Base-by-base conservation (phyloP, 1,284 basidiomycete species). In the Tranzscheliella williamsii region DNA sequence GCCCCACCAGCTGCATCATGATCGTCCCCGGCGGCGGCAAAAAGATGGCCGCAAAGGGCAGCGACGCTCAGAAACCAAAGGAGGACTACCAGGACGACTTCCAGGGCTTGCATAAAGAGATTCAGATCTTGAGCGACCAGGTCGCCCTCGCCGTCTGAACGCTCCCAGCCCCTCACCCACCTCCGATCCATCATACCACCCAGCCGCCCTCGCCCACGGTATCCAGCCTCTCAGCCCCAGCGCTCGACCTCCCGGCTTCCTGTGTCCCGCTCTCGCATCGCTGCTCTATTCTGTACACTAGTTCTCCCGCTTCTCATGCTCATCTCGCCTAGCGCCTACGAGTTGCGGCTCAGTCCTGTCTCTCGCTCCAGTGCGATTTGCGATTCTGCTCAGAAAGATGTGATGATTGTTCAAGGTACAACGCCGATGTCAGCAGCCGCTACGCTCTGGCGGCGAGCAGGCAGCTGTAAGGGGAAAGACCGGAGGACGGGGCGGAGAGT, bases 1-100 rank as follows among this genome's bases (percentile, higher is more conserved):
- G 95, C 70, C 94, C 95, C 31, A 99, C 95, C 35, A 93, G 90
- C 71, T 96, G 92, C 79, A 92, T 99, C 12, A 91, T 99, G 86
- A 84, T 98, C 55, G 70, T 77, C 27, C 74, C 71, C 12, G 57
- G 66, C 16, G 72, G 72, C 72, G 82, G 85, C 70, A 90, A 90
- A 77, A 84, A 72, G 44, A 78, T 84, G 70, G 87, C 86, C 61
- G 75, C 79, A 42, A 88, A 85, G 78, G 86, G 80, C 53, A 83
- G 82, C 51, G 81, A 78, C 46, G 50, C 60, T 16, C 52, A 51
- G 37, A 72, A 72, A 44, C 83, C 83, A 39, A 85, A 85, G 44
- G 85, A 88, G 41, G 90, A 92, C 67, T 93, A 90, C 79, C 81
- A 82, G 72, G 88, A 90, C 69, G 79, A 89, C 57, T 94, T 91